phyloP scores from a whole-genome alignment of 116 monocot species.

The Zostera marina region DNA sequence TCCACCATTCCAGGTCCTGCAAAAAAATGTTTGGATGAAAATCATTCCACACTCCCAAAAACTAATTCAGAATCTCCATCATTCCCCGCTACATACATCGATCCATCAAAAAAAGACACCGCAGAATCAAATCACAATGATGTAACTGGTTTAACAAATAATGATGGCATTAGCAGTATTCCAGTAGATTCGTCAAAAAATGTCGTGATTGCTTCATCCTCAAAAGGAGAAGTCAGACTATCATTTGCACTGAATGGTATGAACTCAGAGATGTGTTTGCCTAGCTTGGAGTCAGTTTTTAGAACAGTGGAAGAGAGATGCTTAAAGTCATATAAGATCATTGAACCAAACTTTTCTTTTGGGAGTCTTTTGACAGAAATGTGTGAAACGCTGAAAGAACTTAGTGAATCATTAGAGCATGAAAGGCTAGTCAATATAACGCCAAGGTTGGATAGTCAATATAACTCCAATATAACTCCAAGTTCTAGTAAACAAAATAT shows the following conservation, averaged over 20 bases:
- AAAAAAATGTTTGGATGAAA: neutral
- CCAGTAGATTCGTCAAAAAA: conserved; percentile 8
- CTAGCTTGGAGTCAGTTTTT: conserved; percentile 31
- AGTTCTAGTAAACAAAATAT: neutral
- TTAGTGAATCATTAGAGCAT: conserved; percentile 17
- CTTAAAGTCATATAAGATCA: conserved; percentile 43
- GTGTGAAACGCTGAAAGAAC: conserved; percentile 32
- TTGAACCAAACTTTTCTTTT: conserved; percentile 42
- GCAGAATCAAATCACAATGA: neutral
- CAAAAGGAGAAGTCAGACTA: conserved; percentile 42
- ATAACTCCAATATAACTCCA: too few species aligned
- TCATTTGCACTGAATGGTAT: conserved; percentile 19
- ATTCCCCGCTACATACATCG: neutral
- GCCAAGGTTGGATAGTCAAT: conserved; percentile 15
- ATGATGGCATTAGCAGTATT: neutral
- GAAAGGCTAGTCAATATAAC: conserved; percentile 10
- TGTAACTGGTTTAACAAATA: too few species aligned
- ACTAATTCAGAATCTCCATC: neutral
- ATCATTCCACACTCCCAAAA: neutral
- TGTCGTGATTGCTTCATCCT: conserved; percentile 53
- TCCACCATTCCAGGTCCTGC: neutral
- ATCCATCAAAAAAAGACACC: neutral
- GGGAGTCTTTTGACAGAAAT: conserved; percentile 52
- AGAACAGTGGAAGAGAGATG: conserved; percentile 62
- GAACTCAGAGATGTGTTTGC: conserved; percentile 19